phyloP scores from a whole-genome alignment of 2,329 filamentous ascomycete species.

The Cercospora nicotianae region DNA sequence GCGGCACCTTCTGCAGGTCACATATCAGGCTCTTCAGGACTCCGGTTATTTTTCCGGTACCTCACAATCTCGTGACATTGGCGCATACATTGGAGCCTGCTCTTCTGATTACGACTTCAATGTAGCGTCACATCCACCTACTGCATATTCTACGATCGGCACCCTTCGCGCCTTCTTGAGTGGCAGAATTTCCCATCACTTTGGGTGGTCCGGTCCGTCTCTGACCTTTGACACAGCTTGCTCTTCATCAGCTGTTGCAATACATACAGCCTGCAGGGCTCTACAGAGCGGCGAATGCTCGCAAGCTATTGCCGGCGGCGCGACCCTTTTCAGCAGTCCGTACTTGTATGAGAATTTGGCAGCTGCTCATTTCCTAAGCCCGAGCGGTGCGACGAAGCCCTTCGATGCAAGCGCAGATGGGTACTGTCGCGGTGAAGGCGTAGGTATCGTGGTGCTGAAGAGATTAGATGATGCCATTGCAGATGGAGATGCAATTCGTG shows the following conservation, averaged over 20 bases:
- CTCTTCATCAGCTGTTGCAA: conserved; percentile 37
- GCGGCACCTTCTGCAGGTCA: conserved; percentile 33
- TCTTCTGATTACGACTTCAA: conserved; percentile 48
- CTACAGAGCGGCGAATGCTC: conserved; percentile 35
- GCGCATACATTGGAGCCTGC: conserved; percentile 42
- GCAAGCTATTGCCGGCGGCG: conserved; percentile 41
- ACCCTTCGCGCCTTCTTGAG: conserved; percentile 33
- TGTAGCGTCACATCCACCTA: conserved; percentile 39
- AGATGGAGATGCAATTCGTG: conserved; percentile 37
- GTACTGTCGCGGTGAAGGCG: conserved; percentile 39
- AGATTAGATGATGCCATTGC: conserved; percentile 35
- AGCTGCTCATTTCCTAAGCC: conserved; percentile 45
- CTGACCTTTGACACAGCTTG: conserved; percentile 41
- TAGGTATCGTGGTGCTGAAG: conserved; percentile 35
- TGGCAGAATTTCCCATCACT: conserved; percentile 38
- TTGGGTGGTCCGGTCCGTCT: conserved; percentile 46
- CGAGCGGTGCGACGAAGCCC: conserved; percentile 50
- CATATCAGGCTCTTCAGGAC: conserved; percentile 39
- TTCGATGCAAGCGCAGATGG: conserved; percentile 32
- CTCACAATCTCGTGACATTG: conserved; percentile 44
- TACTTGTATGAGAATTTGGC: conserved; percentile 39
- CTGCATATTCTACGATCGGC: conserved; percentile 42
- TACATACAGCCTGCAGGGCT: conserved; percentile 36
- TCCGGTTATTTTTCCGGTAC: conserved; percentile 33
- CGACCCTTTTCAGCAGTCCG: conserved; percentile 38